A percentile compares a stretch with the other conserved stretches of the same genome.
Evolutionary conservation across 306 rosid genomes (phyloP).

Genomic region (Luffa aegyptiaca): DNA sequence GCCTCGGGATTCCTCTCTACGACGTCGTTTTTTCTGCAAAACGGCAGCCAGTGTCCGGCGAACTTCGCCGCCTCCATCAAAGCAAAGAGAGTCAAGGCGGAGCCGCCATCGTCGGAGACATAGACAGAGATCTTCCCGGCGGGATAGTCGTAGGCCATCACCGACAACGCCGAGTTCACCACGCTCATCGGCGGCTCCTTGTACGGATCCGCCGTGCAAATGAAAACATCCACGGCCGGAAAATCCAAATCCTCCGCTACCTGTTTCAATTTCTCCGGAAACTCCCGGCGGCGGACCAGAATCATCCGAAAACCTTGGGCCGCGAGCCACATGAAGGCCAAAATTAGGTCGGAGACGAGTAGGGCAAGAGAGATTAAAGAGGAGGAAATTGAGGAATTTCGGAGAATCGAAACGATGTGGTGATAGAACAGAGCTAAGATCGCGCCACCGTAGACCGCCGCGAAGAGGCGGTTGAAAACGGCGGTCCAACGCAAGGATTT

Average conservation of each 20-base stretch:
- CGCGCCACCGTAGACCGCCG: conserved; percentile 15
- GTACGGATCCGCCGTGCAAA: conserved; percentile 38
- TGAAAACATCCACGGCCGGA: conserved; percentile 32
- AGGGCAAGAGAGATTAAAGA: conserved; percentile 21
- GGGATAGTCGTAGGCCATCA: conserved; percentile 36
- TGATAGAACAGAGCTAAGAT: conserved; percentile 20
- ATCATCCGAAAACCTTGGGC: conserved; percentile 21
- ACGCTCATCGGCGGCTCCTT: conserved; percentile 39
- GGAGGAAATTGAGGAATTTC: conserved; percentile 10
- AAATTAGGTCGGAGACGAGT: conserved; percentile 23
- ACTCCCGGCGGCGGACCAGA: conserved; percentile 21
- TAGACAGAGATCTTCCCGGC: conserved; percentile 30
- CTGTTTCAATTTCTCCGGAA: conserved; percentile 7
- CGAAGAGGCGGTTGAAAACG: conserved; percentile 20
- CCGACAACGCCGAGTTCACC: conserved; percentile 35
- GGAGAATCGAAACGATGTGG: conserved; percentile 12
- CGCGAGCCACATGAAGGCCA: conserved; percentile 18
- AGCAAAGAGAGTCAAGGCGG: conserved; percentile 36
- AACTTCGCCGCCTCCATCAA: conserved; percentile 38
- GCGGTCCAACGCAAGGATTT: conserved; percentile 1
- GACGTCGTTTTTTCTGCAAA: conserved; percentile 24
- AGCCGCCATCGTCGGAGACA: conserved; percentile 45
- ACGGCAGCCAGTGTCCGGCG: conserved; percentile 35
- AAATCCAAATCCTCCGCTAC: neutral
- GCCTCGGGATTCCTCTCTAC: conserved; percentile 20